These are phyloP conservation scores for Pichia sp. DNA, from an alignment of 1,139 yeast species.

Conservation along the genomic window DNA sequence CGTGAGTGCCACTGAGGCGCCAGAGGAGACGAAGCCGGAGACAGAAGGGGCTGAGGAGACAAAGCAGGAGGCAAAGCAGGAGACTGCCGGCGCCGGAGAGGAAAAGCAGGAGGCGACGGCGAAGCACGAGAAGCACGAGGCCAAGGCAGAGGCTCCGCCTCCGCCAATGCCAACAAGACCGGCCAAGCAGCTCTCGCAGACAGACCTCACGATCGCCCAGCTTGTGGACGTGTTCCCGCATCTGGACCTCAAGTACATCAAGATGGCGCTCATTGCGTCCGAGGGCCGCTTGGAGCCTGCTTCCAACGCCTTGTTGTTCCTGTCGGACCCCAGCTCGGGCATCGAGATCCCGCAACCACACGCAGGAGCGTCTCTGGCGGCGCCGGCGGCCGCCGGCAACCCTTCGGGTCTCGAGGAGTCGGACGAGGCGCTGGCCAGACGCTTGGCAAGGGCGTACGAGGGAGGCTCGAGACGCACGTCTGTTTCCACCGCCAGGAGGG, in stretches of 20 bases:
- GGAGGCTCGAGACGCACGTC: slow-evolving; percentile 20
- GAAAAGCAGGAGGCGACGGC: not conserved
- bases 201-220: slow-evolving; percentile 40
- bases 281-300: slow-evolving; percentile 79
- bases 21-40: not conserved
- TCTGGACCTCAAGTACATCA: slow-evolving; percentile 62
- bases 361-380: not conserved
- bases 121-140: not conserved
- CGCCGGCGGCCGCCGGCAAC: not conserved
- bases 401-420: slow-evolving; percentile 37
- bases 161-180: slow-evolving; percentile 80
- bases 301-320: slow-evolving; percentile 76
- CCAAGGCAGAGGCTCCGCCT: slow-evolving; percentile 29
- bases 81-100: not conserved
- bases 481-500: not conserved
- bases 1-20: not conserved
- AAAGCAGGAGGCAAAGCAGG: not conserved
- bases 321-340: slow-evolving; percentile 71
- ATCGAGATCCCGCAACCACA: slow-evolving; percentile 49
- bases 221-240: slow-evolving; percentile 81
- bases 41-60: too few relatives aligned
- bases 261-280: slow-evolving; percentile 82
- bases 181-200: slow-evolving; percentile 28
- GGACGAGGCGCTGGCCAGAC: slow-evolving; percentile 82
- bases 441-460: slow-evolving; percentile 69